These are phyloP conservation scores for Cercospora citrullina DNA, from an alignment of 2,329 filamentous ascomycete species.

Conservation along the genomic window DNA sequence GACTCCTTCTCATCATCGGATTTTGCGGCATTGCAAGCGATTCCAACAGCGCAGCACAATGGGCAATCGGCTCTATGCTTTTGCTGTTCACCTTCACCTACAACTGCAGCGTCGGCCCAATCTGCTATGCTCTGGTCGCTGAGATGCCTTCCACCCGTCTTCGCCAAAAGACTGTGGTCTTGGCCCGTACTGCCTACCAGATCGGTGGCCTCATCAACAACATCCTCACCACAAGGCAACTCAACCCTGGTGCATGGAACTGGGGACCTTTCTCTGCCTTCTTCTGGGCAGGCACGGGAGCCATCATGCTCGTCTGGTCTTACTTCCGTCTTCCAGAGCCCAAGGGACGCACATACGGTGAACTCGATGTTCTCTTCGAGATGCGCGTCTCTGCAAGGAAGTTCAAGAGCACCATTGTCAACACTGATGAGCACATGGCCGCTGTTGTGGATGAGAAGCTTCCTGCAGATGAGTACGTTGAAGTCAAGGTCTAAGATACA, in stretches of 20 bases:
- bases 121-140: slow-evolving; percentile 32
- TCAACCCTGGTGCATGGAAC: slow-evolving; percentile 24
- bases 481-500: not conserved
- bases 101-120: slow-evolving; percentile 30
- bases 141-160: slow-evolving; percentile 35
- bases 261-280: slow-evolving; percentile 33
- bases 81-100: slow-evolving; percentile 27
- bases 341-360: slow-evolving; percentile 45
- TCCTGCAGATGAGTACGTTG: not conserved
- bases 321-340: slow-evolving; percentile 48
- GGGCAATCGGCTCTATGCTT: slow-evolving; percentile 29
- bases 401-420: slow-evolving; percentile 33
- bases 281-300: slow-evolving; percentile 44
- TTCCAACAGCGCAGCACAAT: slow-evolving; percentile 18
- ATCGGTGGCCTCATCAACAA: slow-evolving; percentile 30
- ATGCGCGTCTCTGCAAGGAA: slow-evolving; percentile 42
- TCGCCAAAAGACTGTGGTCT: slow-evolving; percentile 34
- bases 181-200: slow-evolving; percentile 32
- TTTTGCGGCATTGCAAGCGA: slow-evolving; percentile 24
- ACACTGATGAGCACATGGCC: slow-evolving; percentile 14
- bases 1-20: slow-evolving; percentile 28
- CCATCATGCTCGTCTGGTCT: slow-evolving; percentile 42
- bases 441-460: slow-evolving; percentile 9
- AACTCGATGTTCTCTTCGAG: slow-evolving; percentile 49
- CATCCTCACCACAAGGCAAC: slow-evolving; percentile 25